Conservation (phyloP, 225 moss, liverwort and hornwort species). For the Pleurozium schreberi region DNA sequence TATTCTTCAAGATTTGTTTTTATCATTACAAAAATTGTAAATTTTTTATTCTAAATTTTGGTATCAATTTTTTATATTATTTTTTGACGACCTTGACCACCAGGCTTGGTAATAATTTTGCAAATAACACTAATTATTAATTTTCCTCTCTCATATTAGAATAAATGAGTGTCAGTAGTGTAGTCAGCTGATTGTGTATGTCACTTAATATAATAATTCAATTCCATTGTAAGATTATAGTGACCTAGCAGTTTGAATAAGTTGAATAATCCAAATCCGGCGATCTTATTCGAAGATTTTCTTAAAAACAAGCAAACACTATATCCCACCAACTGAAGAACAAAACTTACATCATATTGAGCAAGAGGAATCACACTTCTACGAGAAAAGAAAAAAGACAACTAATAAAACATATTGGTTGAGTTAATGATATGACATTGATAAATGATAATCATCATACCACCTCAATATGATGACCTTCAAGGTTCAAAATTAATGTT, state of each 20-base stretch:
- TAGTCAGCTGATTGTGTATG: fast-evolving
- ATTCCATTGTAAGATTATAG: neutral
- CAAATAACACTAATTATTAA: too few species aligned
- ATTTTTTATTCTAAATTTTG: neutral
- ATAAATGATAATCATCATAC: neutral
- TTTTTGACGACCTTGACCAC: neutral
- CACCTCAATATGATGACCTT: neutral
- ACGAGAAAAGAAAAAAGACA: neutral
- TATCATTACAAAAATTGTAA: too few species aligned
- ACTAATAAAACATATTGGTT: fast-evolving
- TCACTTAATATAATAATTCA: neutral
- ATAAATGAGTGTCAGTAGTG: neutral
- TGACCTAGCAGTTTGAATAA: neutral
- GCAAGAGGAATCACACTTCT: fast-evolving
- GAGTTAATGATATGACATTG: neutral
- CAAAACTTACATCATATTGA: neutral
- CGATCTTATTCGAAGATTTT: neutral
- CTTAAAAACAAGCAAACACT: neutral
- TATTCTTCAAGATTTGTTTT: neutral
- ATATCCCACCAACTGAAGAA: neutral
- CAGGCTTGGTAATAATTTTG: fast-evolving
- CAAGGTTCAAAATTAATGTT: too few species aligned
- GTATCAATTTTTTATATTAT: neutral
- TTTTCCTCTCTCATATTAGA: too few species aligned
- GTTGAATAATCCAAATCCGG: neutral